Evolutionary conservation across 2,329 filamentous ascomycete species (phyloP).

Genomic region (Aspergillus amoenus): DNA sequence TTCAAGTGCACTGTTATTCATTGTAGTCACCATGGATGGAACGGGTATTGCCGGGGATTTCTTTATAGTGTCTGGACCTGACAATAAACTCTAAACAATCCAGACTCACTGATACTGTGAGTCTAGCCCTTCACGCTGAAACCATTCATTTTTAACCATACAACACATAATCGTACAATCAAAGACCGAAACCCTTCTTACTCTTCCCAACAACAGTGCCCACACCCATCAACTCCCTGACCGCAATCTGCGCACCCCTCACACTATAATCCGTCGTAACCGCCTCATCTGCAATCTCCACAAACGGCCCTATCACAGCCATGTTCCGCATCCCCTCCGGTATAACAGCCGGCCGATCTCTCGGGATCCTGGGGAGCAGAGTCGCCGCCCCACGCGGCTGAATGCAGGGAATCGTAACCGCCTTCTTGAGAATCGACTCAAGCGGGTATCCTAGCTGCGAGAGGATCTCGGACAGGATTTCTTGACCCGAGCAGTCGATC

Average conservation of each 20-base stretch:
- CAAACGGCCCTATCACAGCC: conserved; percentile 21
- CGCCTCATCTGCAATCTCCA: conserved; percentile 18
- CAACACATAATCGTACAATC: background rate
- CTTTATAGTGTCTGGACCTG: no score
- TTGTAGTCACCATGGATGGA: no score
- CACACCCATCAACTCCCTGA: conserved; percentile 20
- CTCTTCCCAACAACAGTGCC: background rate
- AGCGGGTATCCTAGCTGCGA: conserved; percentile 37
- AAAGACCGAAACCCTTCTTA: conserved; percentile 4
- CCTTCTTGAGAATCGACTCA: conserved; percentile 26
- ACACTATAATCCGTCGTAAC: conserved; percentile 20
- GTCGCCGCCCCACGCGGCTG: conserved; percentile 30
- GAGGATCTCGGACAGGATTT: conserved; percentile 43
- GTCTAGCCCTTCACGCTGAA: no score
- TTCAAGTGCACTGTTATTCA: no score
- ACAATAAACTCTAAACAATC: no score
- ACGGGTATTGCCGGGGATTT: no score
- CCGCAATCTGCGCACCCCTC: conserved; percentile 21
- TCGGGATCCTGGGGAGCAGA: background rate
- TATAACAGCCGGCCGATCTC: conserved; percentile 41
- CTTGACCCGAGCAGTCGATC: conserved; percentile 41
- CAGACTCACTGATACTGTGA: no score
- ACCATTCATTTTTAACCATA: no score
- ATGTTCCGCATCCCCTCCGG: conserved; percentile 14
- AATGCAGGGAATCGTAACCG: conserved; percentile 39